phyloP scores from a whole-genome alignment of 2,329 filamentous ascomycete species.

The Xylaria sp. region DNA sequence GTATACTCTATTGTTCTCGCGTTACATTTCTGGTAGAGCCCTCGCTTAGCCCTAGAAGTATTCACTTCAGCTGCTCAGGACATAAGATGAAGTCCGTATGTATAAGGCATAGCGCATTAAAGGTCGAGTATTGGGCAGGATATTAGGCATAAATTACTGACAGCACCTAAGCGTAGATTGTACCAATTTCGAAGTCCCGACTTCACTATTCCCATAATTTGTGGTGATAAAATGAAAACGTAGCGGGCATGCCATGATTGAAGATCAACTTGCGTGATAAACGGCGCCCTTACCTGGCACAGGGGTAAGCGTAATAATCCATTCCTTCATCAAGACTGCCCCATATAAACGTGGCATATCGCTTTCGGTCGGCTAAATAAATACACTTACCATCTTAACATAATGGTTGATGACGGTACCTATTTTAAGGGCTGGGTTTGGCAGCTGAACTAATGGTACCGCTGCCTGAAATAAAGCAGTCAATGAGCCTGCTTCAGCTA shows the following conservation, averaged over 20 bases:
- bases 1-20: too few species aligned
- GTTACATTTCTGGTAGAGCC: conserved; percentile 1
- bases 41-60: not conserved
- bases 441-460: not conserved
- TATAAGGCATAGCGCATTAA: not conserved
- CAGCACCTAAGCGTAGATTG: too few species aligned
- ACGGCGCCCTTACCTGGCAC: not conserved
- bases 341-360: not conserved
- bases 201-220: too few species aligned
- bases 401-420: too few species aligned
- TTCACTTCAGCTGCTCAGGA: not conserved
- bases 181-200: too few species aligned
- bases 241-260: not conserved
- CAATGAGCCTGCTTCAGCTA: not conserved
- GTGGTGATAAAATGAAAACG: not conserved
- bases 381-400: not conserved
- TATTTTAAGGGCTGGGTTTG: not conserved
- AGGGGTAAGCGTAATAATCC: not conserved
- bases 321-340: not conserved
- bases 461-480: not conserved
- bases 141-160: not conserved
- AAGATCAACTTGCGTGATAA: not conserved
- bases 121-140: not conserved
- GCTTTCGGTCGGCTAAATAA: not conserved
- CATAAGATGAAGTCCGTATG: too few species aligned